Percentiles rank a stretch among this genome's conserved stretches.
These are phyloP conservation scores for Neofusicoccum cordaticola DNA, from an alignment of 2,329 filamentous ascomycete genomes.

Conservation along the genomic window DNA sequence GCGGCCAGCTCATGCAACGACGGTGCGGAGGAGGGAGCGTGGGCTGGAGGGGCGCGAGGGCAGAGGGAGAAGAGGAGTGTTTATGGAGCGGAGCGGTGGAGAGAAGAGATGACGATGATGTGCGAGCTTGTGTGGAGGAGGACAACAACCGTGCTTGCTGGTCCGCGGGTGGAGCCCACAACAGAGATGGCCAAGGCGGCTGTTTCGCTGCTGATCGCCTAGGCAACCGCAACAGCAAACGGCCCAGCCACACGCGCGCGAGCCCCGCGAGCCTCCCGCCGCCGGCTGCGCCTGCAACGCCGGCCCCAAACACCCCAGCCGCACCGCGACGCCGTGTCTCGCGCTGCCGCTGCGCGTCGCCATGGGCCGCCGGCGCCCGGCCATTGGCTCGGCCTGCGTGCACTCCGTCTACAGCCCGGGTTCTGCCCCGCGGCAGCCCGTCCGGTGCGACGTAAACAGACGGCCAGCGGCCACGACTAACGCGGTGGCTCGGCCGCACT, in stretches of 20 bases:
- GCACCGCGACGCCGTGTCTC: no score
- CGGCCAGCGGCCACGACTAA: not conserved
- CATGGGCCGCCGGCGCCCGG: not conserved
- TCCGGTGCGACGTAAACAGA: not conserved
- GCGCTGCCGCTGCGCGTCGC: not conserved
- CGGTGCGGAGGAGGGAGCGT: slow-evolving; percentile 21
- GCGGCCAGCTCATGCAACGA: slow-evolving; percentile 19
- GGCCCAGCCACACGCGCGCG: not conserved
- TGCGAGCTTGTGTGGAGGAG: slow-evolving; percentile 21
- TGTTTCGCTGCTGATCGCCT: slow-evolving; percentile 22
- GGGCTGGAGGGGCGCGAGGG: slow-evolving; percentile 23
- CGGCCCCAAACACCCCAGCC: not conserved
- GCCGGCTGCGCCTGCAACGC: not conserved
- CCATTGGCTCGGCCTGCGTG: not conserved
- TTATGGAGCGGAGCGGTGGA: slow-evolving; percentile 21
- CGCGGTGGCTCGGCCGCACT: not conserved
- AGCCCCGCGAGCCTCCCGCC: not conserved
- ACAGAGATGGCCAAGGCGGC: slow-evolving; percentile 16
- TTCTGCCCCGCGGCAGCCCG: not conserved
- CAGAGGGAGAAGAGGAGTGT: slow-evolving; percentile 16
- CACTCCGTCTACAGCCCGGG: not conserved
- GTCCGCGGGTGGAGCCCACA: not conserved
- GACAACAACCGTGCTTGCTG: slow-evolving; percentile 6
- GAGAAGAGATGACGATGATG: slow-evolving; percentile 21
- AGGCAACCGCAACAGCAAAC: slow-evolving; percentile 20